Evolutionary conservation across 2,329 filamentous ascomycete genomes (phyloP).

Genomic region (Fusarium sp.): DNA sequence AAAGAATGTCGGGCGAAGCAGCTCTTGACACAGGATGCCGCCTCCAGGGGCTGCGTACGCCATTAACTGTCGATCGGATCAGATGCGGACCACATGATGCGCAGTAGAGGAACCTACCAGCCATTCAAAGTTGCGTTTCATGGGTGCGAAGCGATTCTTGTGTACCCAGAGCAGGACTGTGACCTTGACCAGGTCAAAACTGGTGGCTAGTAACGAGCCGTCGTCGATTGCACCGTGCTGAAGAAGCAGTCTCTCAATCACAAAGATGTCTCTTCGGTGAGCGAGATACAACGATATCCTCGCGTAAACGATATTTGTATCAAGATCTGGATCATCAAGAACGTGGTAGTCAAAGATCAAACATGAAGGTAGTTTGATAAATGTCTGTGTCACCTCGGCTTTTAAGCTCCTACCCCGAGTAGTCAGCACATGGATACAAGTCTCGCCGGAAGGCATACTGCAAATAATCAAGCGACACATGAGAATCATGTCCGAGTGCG

Average conservation of each 20-base stretch:
- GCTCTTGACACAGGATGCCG: slow-evolving; percentile 60
- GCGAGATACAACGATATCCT: slow-evolving; percentile 59
- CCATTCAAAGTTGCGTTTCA: slow-evolving; percentile 59
- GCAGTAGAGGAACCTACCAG: slow-evolving; percentile 48
- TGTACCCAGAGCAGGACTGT: slow-evolving; percentile 60
- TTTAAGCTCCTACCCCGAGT: slow-evolving; percentile 48
- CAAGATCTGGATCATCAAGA: slow-evolving; percentile 46
- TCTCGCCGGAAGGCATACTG: slow-evolving; percentile 23
- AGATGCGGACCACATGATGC: not conserved
- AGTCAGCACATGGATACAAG: slow-evolving; percentile 12
- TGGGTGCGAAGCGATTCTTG: slow-evolving; percentile 53
- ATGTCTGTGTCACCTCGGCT: slow-evolving; percentile 44
- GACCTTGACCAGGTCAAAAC: slow-evolving; percentile 58
- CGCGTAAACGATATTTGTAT: slow-evolving; percentile 51
- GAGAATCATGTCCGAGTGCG: slow-evolving; percentile 53
- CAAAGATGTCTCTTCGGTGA: slow-evolving; percentile 65
- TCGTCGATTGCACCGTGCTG: slow-evolving; percentile 52
- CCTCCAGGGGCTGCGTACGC: slow-evolving; percentile 59
- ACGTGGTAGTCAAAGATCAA: slow-evolving; percentile 52
- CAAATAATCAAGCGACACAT: slow-evolving; percentile 33
- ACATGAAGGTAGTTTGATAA: slow-evolving; percentile 50
- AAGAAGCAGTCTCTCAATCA: slow-evolving; percentile 65
- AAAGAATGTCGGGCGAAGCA: slow-evolving; percentile 54
- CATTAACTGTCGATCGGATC: slow-evolving; percentile 53
- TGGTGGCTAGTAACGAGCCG: slow-evolving; percentile 55